Evolutionary conservation across 164 flowering plant genomes (phyloP), one percentile per base, ranked within the genome.

Genomic region (Vitis rotundifolia): DNA sequence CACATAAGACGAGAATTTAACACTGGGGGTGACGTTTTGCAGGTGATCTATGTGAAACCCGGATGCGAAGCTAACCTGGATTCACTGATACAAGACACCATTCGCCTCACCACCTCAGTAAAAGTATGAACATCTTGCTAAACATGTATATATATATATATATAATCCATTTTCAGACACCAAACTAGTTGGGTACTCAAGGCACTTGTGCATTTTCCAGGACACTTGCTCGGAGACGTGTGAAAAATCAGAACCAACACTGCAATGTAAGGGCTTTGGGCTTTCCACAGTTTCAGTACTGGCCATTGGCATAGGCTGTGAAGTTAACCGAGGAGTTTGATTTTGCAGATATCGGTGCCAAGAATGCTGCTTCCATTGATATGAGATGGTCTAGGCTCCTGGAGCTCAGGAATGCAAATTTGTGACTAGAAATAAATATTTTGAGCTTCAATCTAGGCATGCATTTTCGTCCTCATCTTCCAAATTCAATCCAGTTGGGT

Each of bases 1-100:
- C 19, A 69, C 61, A 47, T 31, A 7, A 37, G 48, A 49, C 37
- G 15, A 53, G 56, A 68, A 11, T 9, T 57, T 6, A 3, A 37
- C 14, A 64, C 48, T 3, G 1, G 44, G 1, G 26, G 16, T 67
- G 62, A 13, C 7, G 44, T 70, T 72, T 61, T 72, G 76, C 89
- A 91, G 97, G 97, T 91, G 15, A 90, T 90, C 61, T 92, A 89
- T 73, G 94, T 89, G 57, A 94, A 81, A 67, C 98, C 97, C 0
- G 97, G 97, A 66, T 59, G 69, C 59, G 93, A 92, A 82, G 98
- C 89, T 68, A 84, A 87, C 71, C 86, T 94, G 12, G 98, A 89
- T 76, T 73, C 97, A 9, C 76, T 94, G 14, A 61, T 94, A 59
- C 92, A 83, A 67, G 98, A 94, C 63, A 85, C 97, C 0, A 77